phyloP scores from a whole-genome alignment of 129 eudicot genomes.

The Kitagawia praeruptora region DNA sequence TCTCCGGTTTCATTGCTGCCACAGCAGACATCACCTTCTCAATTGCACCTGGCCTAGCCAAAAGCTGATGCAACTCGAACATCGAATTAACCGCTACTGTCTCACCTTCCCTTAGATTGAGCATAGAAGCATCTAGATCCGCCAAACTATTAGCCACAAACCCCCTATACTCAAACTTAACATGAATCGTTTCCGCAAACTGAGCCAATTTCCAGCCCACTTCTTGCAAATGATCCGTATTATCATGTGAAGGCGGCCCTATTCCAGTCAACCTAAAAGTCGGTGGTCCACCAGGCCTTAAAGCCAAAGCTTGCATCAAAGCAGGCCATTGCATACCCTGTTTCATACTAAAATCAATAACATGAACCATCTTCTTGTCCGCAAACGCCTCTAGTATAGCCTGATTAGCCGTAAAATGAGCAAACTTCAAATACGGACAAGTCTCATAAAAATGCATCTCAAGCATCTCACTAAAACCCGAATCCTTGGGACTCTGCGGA shows the following conservation, averaged over 20 bases:
- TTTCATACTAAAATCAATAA: constrained; percentile 26
- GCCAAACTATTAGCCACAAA: constrained; percentile 10
- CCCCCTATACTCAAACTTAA: constrained; percentile 5
- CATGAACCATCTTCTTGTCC: constrained; percentile 11
- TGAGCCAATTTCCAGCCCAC: constrained; percentile 15
- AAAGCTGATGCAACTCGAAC: constrained; percentile 2
- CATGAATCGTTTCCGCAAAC: constrained; percentile 1
- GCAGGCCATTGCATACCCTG: constrained; percentile 30
- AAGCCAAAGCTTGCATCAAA: constrained; percentile 21
- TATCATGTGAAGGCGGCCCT: constrained; percentile 18
- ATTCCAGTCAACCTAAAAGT: constrained; percentile 21
- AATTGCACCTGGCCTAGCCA: not conserved
- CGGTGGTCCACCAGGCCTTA: constrained; percentile 24
- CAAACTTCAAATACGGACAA: constrained; percentile 5
- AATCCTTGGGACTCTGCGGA: not conserved
- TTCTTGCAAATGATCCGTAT: constrained; percentile 10
- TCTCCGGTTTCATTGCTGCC: constrained; percentile 12
- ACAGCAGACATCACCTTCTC: constrained; percentile 3
- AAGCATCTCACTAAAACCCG: not conserved
- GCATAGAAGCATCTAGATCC: constrained; percentile 8
- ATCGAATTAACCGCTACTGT: not conserved
- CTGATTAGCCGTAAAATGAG: constrained; percentile 9
- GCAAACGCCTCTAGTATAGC: not conserved
- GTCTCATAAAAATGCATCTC: constrained; percentile 12
- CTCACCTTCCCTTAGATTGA: constrained; percentile 2